Evolutionary conservation across 2,329 filamentous ascomycete genomes (phyloP), one percentile per base, ranked within the genome.

Genomic region (Balansia obtecta): DNA sequence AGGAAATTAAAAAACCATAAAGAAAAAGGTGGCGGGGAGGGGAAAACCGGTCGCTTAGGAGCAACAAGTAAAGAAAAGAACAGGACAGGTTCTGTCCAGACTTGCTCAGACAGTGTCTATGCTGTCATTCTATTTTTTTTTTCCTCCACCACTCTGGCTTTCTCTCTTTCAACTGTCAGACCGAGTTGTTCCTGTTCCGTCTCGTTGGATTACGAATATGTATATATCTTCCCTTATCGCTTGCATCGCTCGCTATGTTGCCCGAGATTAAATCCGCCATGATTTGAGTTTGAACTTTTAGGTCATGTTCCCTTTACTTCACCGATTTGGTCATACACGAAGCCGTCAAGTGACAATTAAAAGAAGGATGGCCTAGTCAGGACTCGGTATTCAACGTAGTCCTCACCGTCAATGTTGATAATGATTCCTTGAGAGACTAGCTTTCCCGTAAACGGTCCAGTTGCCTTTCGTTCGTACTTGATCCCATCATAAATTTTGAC

Each of bases 301-400:
- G 7, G 27, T 27, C 27, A 27, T 27, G 27, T 27, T 27, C 27
- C 27, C 27, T 27, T 27, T 6, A 27, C 27, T 7, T 27, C 27
- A 27, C 27, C 27, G 8, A 27, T 27, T 27, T 27, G 27, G 4
- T 27, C 27, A 27, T 27, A 27, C 42, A 41, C 3, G n/a, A 37
- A 45, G 12, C 44, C 9, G 30, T 30, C 13, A 11, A 11, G 16
- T 16, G 10, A n/a, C n/a, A 6, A 50, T 59, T 61, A 80, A 55
- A 80, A 82, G 58, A 83, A 83, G 0, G 71, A 75, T 0, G 79
- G 78, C 64, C 81, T 83, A 1, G 76, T 82, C 27, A 84, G 71
- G 1, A 84, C 77, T 2, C 80, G 73, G 55, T 83, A 83, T 61
- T 83, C 80, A 34, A 84, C 79, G 53, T 80, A 84, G 54, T 83